phyloP scores from a whole-genome alignment of 108 stramenopile genomes.

The Skeletonema menzelii region DNA sequence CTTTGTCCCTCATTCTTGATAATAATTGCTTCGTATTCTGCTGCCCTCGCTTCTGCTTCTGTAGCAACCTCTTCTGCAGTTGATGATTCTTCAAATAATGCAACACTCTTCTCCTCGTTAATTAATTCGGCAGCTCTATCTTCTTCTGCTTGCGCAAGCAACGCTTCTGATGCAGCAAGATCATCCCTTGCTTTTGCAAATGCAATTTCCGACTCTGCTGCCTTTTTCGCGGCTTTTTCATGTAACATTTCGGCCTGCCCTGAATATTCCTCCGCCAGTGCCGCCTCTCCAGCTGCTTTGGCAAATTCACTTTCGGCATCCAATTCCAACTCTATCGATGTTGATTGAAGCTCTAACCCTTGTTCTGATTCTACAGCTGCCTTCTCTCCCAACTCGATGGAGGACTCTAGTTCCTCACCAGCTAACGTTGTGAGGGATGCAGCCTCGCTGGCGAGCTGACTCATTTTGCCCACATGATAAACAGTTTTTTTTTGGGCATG shows the following conservation, averaged over 20 bases:
- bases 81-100: slow-evolving; percentile 11
- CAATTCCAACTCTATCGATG: slow-evolving; percentile 17
- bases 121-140: slow-evolving; percentile 4
- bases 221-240: slow-evolving; percentile 8
- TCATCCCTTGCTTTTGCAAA: not conserved
- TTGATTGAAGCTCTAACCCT: slow-evolving; percentile 20
- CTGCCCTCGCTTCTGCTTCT: slow-evolving; percentile 11
- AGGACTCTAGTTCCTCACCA: slow-evolving; percentile 5
- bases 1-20: slow-evolving; percentile 9
- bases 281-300: slow-evolving; percentile 6
- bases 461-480: slow-evolving; percentile 26
- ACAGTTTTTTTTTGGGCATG: slow-evolving; percentile 12
- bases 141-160: not conserved
- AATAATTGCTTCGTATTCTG: slow-evolving; percentile 8
- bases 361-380: slow-evolving; percentile 29
- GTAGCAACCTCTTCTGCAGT: slow-evolving; percentile 12
- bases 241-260: slow-evolving; percentile 16
- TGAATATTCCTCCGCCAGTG: slow-evolving; percentile 10
- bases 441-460: slow-evolving; percentile 4
- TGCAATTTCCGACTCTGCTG: slow-evolving; percentile 2
- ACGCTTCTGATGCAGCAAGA: not conserved
- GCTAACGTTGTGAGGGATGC: slow-evolving; percentile 6
- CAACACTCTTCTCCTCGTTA: slow-evolving; percentile 1
- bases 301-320: slow-evolving; percentile 9
- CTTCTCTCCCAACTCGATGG: slow-evolving; percentile 2